Evolutionary conservation across 1,284 basidiomycete species (phyloP), one percentile per base, ranked within the genome.

Genomic region (Coniferiporia sulphurascens): DNA sequence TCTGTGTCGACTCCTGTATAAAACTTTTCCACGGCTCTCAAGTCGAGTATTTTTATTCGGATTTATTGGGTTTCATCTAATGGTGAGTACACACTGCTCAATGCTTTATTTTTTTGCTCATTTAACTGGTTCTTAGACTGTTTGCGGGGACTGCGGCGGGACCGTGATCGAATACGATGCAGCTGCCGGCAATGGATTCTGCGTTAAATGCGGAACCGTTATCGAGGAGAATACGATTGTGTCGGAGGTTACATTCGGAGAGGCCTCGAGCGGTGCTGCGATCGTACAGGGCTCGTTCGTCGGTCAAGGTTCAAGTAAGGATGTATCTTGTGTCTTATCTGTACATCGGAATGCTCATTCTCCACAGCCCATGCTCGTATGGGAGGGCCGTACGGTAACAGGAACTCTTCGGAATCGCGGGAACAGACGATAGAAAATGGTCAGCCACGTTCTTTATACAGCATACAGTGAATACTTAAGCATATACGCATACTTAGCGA

Each of bases 211-310:
- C 67, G 93, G 92, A 56, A 89, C 87, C 10, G 93, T 98, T 15
- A 81, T 97, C 12, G 95, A 98, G 72, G 93, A 98, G 74, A 95
- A 93, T 68, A 87, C 91, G 7, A 96, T 99, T 64, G 94, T 98
- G 13, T 92, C 89, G 65, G 88, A 98, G 71, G 85, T 99, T 62
- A 88, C 89, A 0, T 99, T 99, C 68, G 93, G 93, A 22, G 97
- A 99, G 76, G 93, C 91, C 8, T 85, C 90, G 6, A 85, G 85
- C 49, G 97, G 97, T 35, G 93, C 94, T 10, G 94, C 96, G 0
- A 92, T 97, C 76, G 95, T 98, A 0, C 92, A 96, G 70, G 97
- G 97, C 17, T 89, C 91, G 13, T 97, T 93, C 69, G 91, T 99
- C n/a, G 91, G 85, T 0, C 88, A 93, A 66, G 90, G 93, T 61